Evolutionary conservation across 139 green algal species (phyloP).

Genomic region (Limnomonas spitsbergensis): DNA sequence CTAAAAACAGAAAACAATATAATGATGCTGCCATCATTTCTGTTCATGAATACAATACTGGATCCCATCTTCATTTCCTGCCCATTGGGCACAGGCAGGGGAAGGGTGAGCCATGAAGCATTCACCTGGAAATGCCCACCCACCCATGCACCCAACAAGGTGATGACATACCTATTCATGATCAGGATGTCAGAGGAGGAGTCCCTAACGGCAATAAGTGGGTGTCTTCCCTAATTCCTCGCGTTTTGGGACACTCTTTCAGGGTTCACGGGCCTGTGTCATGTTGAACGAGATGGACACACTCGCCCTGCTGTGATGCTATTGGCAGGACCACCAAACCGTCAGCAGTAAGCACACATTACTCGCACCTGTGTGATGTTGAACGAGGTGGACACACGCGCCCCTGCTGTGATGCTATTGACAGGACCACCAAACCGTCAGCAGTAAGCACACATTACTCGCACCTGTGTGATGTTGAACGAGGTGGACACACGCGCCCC

Average conservation of each 20-base stretch:
- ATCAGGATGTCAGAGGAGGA: too few relatives aligned
- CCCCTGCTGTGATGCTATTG: not conserved
- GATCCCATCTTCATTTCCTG: not conserved
- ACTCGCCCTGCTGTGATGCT: not conserved
- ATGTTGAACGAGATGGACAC: not conserved
- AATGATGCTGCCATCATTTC: not conserved
- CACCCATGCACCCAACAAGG: too few relatives aligned
- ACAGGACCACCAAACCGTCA: not conserved
- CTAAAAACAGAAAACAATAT: not conserved
- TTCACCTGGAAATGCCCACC: too few relatives aligned
- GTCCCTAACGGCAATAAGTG: not conserved
- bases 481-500: not conserved
- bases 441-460: not conserved
- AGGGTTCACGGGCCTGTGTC: not conserved
- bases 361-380: not conserved
- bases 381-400: not conserved
- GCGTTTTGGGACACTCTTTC: not conserved
- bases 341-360: too few relatives aligned
- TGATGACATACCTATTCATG: too few relatives aligned
- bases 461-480: conserved; percentile 3
- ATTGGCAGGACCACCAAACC: not conserved
- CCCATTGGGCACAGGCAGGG: not conserved
- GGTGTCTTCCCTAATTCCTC: not conserved
- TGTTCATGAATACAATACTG: not conserved
- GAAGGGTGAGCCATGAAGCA: too few relatives aligned